Percentiles rank a stretch among this genome's conserved stretches.
These are phyloP conservation scores for Penicillium canescens DNA, from an alignment of 495 filamentous ascomycete genomes.

Conservation along the genomic window DNA sequence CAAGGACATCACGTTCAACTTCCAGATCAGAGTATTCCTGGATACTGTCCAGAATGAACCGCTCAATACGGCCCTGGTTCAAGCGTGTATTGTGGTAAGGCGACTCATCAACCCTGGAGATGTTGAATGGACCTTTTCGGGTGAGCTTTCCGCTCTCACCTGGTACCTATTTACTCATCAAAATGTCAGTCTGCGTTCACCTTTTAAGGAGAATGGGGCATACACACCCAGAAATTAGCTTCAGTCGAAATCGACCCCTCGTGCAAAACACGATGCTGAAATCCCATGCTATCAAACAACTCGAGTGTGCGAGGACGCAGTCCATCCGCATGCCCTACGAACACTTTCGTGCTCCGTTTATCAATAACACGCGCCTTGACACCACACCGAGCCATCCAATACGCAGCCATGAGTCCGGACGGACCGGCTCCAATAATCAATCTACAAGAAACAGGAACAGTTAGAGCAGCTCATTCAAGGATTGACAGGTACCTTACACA, in stretches of 20 bases:
- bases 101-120: constrained; percentile 52
- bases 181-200: background rate
- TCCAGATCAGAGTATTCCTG: constrained; percentile 43
- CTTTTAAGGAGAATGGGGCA: background rate
- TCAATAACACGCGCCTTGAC: constrained; percentile 62
- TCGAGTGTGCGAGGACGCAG: constrained; percentile 59
- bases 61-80: constrained; percentile 58
- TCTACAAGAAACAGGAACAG: background rate
- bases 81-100: constrained; percentile 53
- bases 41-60: constrained; percentile 55
- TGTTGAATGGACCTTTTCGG: constrained; percentile 52
- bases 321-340: constrained; percentile 63
- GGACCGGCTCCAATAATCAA: constrained; percentile 71
- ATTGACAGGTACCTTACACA: constrained; percentile 11
- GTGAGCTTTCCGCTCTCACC: constrained; percentile 48
- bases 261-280: constrained; percentile 59
- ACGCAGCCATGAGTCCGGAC: constrained; percentile 61
- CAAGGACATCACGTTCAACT: constrained; percentile 51
- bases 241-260: constrained; percentile 56
- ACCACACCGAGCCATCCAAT: constrained; percentile 62
- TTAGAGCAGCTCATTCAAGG: no score
- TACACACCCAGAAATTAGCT: constrained; percentile 38
- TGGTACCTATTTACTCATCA: constrained; percentile 17
- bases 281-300: constrained; percentile 67
- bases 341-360: constrained; percentile 55